Percentiles rank a stretch among this genome's conserved stretches.
Conservation (phyloP, 2,329 filamentous ascomycete genomes). For the Dothistroma septosporum region DNA sequence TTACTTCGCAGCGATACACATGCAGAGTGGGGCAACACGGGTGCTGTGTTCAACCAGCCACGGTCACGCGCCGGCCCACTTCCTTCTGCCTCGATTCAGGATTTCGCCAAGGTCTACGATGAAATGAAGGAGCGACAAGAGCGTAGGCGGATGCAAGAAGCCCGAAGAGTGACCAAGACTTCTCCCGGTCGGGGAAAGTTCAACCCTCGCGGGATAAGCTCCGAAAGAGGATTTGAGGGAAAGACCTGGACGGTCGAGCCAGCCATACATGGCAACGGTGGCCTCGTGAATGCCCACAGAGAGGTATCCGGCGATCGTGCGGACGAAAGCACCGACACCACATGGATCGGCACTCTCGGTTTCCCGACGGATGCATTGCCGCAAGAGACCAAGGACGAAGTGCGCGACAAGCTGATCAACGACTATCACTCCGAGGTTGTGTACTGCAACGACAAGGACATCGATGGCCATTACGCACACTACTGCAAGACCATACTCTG, state of each 20-base stretch:
- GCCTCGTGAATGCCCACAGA: constrained; percentile 80
- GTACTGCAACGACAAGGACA: constrained; percentile 83
- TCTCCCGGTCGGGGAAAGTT: constrained; percentile 17
- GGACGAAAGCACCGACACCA: constrained; percentile 67
- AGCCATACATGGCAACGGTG: constrained; percentile 88
- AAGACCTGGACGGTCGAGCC: constrained; percentile 78
- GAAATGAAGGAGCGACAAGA: constrained; percentile 27
- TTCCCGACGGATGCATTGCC: constrained; percentile 88
- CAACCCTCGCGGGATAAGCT: constrained; percentile 34
- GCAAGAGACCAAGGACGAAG: constrained; percentile 72
- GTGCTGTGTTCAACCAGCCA: constrained; percentile 67
- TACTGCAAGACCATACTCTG: constrained; percentile 98
- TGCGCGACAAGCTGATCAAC: constrained; percentile 73
- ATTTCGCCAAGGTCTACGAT: constrained; percentile 54
- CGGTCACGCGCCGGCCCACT: constrained; percentile 68
- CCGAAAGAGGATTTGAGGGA: constrained; percentile 57
- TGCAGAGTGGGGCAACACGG: constrained; percentile 65
- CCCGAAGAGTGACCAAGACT: constrained; percentile 20
- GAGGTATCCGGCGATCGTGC: constrained; percentile 58
- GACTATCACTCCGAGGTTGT: constrained; percentile 75
- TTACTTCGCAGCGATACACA: constrained; percentile 69
- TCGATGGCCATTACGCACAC: constrained; percentile 90
- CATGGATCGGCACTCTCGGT: constrained; percentile 88
- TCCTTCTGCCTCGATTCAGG: constrained; percentile 70
- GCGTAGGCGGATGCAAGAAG: constrained; percentile 8